Base-by-base conservation (phyloP, 495 filamentous ascomycete genomes). In the Daldinia vernicosa region DNA sequence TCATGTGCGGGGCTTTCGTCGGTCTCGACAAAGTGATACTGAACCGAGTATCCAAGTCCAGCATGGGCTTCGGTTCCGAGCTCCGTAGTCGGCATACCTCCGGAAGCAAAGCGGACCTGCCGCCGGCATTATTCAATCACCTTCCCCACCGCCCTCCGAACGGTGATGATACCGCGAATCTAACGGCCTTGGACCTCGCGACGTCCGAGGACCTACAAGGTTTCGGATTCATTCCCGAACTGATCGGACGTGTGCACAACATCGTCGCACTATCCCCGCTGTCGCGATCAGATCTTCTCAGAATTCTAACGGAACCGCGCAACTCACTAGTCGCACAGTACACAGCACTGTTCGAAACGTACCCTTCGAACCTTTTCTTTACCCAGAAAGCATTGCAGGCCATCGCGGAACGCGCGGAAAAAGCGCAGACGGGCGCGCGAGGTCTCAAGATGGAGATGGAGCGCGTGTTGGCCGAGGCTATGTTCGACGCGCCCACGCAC, bases 1-100 rank as follows among this genome's bases (percentile, higher is more conserved):
- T 99, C 52, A 97, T 93, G 79, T 94, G 94, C 14, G 95, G 95
- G 15, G 95, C 95, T 9, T 99, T 99, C 74, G 92, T 95, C 27
- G 95, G 95, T 8, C 86, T 99, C 11, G 90, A 97, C 72, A 98
- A 97, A 75, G 85, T 91, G 27, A 89, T 98, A 52, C 87, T 95
- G 65, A 90, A 95, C 53, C 89, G 95, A 27, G 89, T 98, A 62
- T 89, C 92, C 15, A 92, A 92, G 67, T 93, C 93, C 6, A 92
- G 91, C 6, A 95, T 99, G 39, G 95, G 95, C 2, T 99, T 99
- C 71, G 94, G 94, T 32, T 92, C 94, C 6, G 87, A 90, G 5
- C 88, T 98, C 8, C 89, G 93, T n/a, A 77, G 72, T 47, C 70
- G 77, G 6, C 69, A 78, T 39, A 63, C 76, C 26, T 69, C 77